Percentiles rank a stretch among this genome's conserved stretches.
Evolutionary conservation across 768 basidiomycete species (phyloP).

Genomic region (Candolleomyces eurysporus): DNA sequence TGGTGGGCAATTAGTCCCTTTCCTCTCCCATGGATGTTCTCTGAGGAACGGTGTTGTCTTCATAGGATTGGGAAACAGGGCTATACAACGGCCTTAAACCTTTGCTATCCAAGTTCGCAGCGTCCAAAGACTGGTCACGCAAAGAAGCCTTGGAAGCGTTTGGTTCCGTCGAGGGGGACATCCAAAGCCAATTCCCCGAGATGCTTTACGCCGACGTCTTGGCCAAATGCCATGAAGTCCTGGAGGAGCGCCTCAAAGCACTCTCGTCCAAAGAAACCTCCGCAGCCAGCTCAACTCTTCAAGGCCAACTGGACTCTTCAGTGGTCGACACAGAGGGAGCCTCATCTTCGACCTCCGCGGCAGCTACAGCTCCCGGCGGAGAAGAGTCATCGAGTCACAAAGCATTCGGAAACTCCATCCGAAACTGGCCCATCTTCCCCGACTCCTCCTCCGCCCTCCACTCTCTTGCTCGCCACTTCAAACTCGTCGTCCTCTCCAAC

Average conservation of each 20-base stretch:
- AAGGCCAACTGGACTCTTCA: constrained; percentile 13
- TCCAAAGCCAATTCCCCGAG: constrained; percentile 56
- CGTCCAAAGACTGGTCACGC: constrained; percentile 43
- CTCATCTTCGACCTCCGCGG: constrained; percentile 17
- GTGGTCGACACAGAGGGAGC: constrained; percentile 7
- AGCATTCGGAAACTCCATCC: constrained; percentile 60
- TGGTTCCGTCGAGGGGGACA: constrained; percentile 48
- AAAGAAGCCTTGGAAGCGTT: constrained; percentile 54
- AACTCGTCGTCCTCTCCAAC: constrained; percentile 74
- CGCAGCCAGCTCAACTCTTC: constrained; percentile 13
- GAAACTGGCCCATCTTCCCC: constrained; percentile 62
- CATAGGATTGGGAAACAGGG: constrained; percentile 72
- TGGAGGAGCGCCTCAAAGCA: constrained; percentile 34
- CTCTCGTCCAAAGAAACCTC: constrained; percentile 19
- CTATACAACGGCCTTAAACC: constrained; percentile 55
- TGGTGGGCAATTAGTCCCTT: constrained; percentile 28
- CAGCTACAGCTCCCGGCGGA: constrained; percentile 1
- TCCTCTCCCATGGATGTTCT: neutral
- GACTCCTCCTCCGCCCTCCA: constrained; percentile 63
- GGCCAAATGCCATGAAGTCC: constrained; percentile 41
- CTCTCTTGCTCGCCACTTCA: constrained; percentile 58
- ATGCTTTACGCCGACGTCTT: constrained; percentile 64
- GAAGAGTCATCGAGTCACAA: constrained; percentile 28
- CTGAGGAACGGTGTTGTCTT: neutral
- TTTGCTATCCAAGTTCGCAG: constrained; percentile 42